A percentile compares a stretch with the other conserved stretches of the same genome.
Conservation (phyloP, 108 stramenopile species). For the Hondaea fermentalgiana region DNA sequence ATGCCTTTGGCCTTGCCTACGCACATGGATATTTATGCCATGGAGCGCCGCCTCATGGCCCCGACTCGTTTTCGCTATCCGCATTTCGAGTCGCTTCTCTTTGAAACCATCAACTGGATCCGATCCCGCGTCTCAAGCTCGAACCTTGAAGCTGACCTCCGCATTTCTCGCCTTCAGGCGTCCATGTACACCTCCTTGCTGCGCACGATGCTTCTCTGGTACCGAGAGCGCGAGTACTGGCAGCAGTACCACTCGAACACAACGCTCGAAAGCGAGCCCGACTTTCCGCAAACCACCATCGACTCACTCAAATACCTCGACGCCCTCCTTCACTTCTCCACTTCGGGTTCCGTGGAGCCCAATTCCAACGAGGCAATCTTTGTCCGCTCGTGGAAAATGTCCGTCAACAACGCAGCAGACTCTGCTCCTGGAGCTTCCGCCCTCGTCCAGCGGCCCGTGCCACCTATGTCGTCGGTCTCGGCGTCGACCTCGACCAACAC, state of each 20-base stretch:
- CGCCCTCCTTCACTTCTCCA: neutral
- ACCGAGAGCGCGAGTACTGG: neutral
- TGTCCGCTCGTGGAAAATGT: neutral
- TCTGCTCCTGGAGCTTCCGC: too few relatives aligned
- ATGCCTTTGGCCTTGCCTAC: neutral
- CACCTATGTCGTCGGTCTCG: neutral
- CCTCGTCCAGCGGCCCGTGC: too few relatives aligned
- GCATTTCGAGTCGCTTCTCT: neutral
- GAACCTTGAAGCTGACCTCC: neutral
- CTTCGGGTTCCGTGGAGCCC: neutral
- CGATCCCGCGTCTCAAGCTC: neutral
- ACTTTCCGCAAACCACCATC: neutral
- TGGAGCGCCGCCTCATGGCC: neutral
- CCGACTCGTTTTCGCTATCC: neutral
- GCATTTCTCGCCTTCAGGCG: neutral
- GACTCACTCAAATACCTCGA: neutral
- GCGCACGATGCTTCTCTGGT: neutral
- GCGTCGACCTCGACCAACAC: neutral
- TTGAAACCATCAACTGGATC: neutral
- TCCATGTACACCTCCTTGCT: neutral
- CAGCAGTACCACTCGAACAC: neutral
- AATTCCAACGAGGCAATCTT: neutral
- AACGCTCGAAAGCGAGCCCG: neutral
- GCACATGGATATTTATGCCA: neutral
- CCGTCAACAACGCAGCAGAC: neutral